These are phyloP conservation scores for Penicillium sp. DNA, from an alignment of 2,329 filamentous ascomycete species.

Conservation along the genomic window DNA sequence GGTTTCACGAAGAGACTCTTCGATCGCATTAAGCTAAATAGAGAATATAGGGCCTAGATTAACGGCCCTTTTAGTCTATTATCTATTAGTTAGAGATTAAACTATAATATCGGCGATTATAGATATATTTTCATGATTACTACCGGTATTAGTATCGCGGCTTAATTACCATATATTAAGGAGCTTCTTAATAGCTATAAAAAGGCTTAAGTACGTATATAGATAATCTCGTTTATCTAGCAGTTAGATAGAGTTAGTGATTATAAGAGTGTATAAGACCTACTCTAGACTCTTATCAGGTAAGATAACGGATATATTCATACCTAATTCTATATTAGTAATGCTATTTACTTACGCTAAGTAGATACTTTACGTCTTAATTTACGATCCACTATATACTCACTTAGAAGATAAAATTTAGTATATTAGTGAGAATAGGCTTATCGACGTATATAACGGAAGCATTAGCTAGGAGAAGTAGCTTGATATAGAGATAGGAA, in stretches of 20 bases:
- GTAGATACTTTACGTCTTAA: constrained; percentile 15
- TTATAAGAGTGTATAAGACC: constrained; percentile 21
- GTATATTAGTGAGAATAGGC: constrained; percentile 19
- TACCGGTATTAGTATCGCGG: constrained; percentile 38
- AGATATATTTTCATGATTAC: constrained; percentile 36
- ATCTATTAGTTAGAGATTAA: not conserved
- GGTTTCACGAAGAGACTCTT: constrained; percentile 12
- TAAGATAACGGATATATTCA: constrained; percentile 22
- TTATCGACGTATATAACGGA: constrained; percentile 20
- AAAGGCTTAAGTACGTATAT: constrained; percentile 21
- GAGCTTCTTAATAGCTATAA: constrained; percentile 33
- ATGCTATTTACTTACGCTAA: not conserved
- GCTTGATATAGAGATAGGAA: constrained; percentile 9
- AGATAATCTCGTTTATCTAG: constrained; percentile 32
- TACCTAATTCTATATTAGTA: not conserved
- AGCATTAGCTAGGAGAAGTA: constrained; percentile 14
- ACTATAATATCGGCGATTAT: constrained; percentile 18
- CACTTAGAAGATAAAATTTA: not conserved
- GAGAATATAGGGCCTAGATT: constrained; percentile 10
- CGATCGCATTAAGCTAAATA: constrained; percentile 3
- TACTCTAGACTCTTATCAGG: constrained; percentile 20
- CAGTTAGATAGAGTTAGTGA: constrained; percentile 25
- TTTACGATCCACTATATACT: constrained; percentile 12
- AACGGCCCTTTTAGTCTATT: constrained; percentile 12
- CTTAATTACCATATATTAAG: constrained; percentile 37